Base-by-base conservation (phyloP, 345 rosid species). In the Bruguiera parviflora region DNA sequence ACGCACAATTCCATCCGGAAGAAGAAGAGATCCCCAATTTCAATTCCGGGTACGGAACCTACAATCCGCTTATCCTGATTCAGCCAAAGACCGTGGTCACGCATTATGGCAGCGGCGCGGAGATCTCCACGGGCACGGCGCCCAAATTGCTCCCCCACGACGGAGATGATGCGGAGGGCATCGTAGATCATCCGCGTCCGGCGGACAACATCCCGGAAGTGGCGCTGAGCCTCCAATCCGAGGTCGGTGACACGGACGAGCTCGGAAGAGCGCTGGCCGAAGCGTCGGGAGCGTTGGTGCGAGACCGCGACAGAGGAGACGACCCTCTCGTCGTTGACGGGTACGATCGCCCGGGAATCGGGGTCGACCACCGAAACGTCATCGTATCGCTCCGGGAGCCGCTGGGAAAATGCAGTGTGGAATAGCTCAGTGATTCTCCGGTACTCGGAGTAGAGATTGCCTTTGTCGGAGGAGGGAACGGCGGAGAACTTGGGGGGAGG, bases 61-160 rank as follows among this genome's bases (percentile, higher is more conserved):
- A 93, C 94, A 35, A 93, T 89, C 39, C 96, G 77, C 77, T 88
- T 89, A 63, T 89, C 97, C 3, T 89, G 89, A 65, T 86, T 85
- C 2, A 91, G 68, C 98, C 98, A 93, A 35, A 91, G 67, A 2
- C 75, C 82, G 24, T 83, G 78, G 8, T 82, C 87, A 66, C 82
- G 81, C 94, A 91, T 86, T 55, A 87, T 57, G 0, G 87, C 64
- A 6, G 78, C 65, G 20, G 79, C 77, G 6, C 61, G 66, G 52
- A 77, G 81, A 59, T 77, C 77, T 22, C 81, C 81, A 10, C 81
- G 81, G 0, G 74, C 71, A 6, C 70, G 65, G 9, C 73, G 69
- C 2, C 49, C 60, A 1, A 57, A 58, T 47, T 22, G 6, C 31
- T 61, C 77, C 8, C 69, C 49, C 3, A 77, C 37, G 24, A 81